Evolutionary conservation across 2,329 filamentous ascomycete genomes (phyloP), one percentile per base, ranked within the genome.

Genomic region (Pyrenophora teres): DNA sequence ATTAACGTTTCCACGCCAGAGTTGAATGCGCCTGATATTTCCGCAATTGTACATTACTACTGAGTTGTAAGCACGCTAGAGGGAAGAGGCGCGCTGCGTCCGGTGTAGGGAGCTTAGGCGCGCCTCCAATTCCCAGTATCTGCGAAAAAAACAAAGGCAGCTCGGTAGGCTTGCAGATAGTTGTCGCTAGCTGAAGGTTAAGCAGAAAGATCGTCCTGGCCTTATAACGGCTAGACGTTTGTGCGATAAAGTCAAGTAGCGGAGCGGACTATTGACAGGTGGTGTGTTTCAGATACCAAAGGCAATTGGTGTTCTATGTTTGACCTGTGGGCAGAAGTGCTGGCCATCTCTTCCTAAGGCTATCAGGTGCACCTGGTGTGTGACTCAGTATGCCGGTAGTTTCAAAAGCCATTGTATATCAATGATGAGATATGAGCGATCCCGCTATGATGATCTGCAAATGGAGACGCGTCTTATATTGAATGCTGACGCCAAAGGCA

Each of bases 131-230:
- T 30, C 42, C 18, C 27, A 21, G 21, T 10, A 45, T 45, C 35
- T 45, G 42, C 31, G 19, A 27, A 23, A 25, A 21, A 36, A 15
- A 23, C 4, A 12, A 37, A 25, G 32, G 32, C 42, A 19, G 32
- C 19, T 18, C 19, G 2, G 21, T 25, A 44, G 41, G 30, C 31
- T 36, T 23, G 21, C 32, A 19, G 32, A 15, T 45, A 33, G 36
- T 25, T 15, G 21, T 45, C 21, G 42, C 42, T 45, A 37, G 42
- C 42, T 12, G 16, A 35, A 33, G 23, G 23, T 25, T 45, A 45
- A 45, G 42, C 42, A 36, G 31, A 18, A n/a, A 2, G 36, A 25
- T 27, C 32, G 4, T 19, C n/a, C 21, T 13, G 30, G n/a, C 23
- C 19, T 36, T 6, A 25, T 25, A 25, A 25, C 23, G 23, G 8